phyloP scores from a whole-genome alignment of 371 early-diverging fungal genomes.

The Synchytrium microbalum region DNA sequence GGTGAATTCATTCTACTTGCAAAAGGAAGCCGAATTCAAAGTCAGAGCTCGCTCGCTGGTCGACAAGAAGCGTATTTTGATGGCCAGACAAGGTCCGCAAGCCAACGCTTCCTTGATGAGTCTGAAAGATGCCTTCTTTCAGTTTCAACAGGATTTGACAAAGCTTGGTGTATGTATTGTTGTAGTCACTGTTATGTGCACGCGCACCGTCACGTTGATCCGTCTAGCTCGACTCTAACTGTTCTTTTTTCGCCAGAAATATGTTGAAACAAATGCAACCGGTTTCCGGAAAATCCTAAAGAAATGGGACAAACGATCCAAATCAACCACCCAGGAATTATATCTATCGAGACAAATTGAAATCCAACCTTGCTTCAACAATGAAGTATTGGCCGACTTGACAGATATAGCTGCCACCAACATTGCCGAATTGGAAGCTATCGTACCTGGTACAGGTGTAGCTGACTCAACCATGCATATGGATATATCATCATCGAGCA shows the following conservation, averaged over 20 bases:
- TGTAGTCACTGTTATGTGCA: background rate
- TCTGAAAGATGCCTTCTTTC: slow-evolving; percentile 78
- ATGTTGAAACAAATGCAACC: slow-evolving; percentile 89
- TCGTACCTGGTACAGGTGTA: slow-evolving; percentile 4
- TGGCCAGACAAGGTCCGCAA: slow-evolving; percentile 6
- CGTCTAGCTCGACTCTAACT: background rate
- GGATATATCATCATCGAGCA: slow-evolving; percentile 9
- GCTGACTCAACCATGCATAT: no score
- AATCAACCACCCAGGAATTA: slow-evolving; percentile 88
- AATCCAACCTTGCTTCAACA: slow-evolving; percentile 92
- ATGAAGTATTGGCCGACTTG: slow-evolving; percentile 77
- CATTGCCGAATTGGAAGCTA: slow-evolving; percentile 46
- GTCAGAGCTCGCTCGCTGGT: slow-evolving; percentile 32
- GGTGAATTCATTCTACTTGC: slow-evolving; percentile 49
- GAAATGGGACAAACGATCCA: slow-evolving; percentile 96
- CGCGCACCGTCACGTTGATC: background rate
- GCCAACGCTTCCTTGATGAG: slow-evolving; percentile 47
- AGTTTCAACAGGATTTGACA: slow-evolving; percentile 85
- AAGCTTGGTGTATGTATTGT: slow-evolving; percentile 71
- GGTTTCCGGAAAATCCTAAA: slow-evolving; percentile 95
- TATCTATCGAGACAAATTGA: slow-evolving; percentile 90
- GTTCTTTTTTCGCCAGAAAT: slow-evolving; percentile 54
- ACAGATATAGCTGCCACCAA: slow-evolving; percentile 70
- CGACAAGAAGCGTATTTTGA: slow-evolving; percentile 57
- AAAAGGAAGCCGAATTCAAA: slow-evolving; percentile 45